Base-by-base conservation (phyloP, 2,329 filamentous ascomycete species). In the Pseudogymnoascus sp. region DNA sequence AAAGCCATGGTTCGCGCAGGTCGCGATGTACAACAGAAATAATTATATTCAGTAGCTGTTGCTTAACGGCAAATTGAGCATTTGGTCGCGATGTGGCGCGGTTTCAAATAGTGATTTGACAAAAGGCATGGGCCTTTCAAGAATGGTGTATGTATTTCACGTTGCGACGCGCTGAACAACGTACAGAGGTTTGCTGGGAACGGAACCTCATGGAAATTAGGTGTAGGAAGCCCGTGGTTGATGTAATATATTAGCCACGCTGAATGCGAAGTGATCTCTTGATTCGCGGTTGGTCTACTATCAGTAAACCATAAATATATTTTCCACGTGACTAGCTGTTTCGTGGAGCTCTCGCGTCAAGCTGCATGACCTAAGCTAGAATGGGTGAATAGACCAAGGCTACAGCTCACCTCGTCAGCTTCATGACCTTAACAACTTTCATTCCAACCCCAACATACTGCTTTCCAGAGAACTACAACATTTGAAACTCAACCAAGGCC, bases 1-100 rank as follows among this genome's bases (percentile, higher is more conserved):
- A 89, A 89, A 63, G 87, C 84, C 88, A 91, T 87, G 67, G 74
- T 38, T 60, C 21, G 33, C 19, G 11, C 9, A 33, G 50, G 17
- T 33, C 29, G 50, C 17, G 2, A 21, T 13, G 29, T 21, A 56
- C 26, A 33, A 33, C 29, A 33, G 50, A 56, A n/a, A 29, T 10
- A 7, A 19, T 33, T 33, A 10, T 56, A 33, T 56, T 33, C 29
- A 5, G 50, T 35, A 33, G 31, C 17, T 7, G 17, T 56, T 33
- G 50, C 29, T 56, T 33, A 21, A 56, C 11, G 50, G 50, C 50
- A 17, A 35, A 33, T 19, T 35, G 50, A 19, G 29, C 50, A 56
- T 56, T 33, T 56, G 29, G 50, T 56, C 50, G 50, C 29, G 29
- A 21, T 56, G 29, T 56, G 50, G 50, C 29, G 50, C 50, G 50